Base-by-base conservation (phyloP, 2,329 filamentous ascomycete genomes). In the Huntiella savannae region DNA sequence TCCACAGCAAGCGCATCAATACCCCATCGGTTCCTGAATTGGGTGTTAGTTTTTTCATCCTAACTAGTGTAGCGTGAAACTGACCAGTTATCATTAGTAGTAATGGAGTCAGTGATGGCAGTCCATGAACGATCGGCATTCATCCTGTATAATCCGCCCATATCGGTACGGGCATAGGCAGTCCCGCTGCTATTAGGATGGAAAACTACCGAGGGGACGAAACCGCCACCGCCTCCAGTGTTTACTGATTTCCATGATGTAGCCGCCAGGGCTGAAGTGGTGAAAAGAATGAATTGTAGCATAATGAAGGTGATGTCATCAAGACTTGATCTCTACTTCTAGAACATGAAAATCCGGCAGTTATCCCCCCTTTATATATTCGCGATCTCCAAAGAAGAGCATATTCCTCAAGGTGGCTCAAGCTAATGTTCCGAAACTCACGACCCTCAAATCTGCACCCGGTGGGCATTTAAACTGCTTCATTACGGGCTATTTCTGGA, bases 191-290 rank as follows among this genome's bases (percentile, higher is more conserved):
- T 58, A 33, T 59, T 65, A 4, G 68, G 68, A 52, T 75, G 71
- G 58, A 74, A 75, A n/a, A 71, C 62, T 44, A 75, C 70, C 16
- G 70, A 65, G 4, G 69, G 64, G 3, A 70, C 63, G 53, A 75
- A 75, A 32, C 71, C 71, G 44, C 71, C 71, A 11, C 71, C 71
- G 12, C 69, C 71, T 47, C 71, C 71, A 39, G 72, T 68, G 43
- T 59, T 60, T 40, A 67, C 68, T 54, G 68, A 71, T 45, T 66
- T 60, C 68, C 67, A 68, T 16, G 59, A 60, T 50, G 57, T 60
- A 40, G 62, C 60, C 33, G 60, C 60, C 36, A 53, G 53, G 22
- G 54, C 54, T 8, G 56, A 54, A 33, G 52, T 53, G 7, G 52
- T 36, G 34, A 15, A 36, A 36, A 15, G 15, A 36, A 15, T 10